These are phyloP conservation scores for Fusarium sp. DNA, from an alignment of 2,329 filamentous ascomycete genomes.

Conservation along the genomic window DNA sequence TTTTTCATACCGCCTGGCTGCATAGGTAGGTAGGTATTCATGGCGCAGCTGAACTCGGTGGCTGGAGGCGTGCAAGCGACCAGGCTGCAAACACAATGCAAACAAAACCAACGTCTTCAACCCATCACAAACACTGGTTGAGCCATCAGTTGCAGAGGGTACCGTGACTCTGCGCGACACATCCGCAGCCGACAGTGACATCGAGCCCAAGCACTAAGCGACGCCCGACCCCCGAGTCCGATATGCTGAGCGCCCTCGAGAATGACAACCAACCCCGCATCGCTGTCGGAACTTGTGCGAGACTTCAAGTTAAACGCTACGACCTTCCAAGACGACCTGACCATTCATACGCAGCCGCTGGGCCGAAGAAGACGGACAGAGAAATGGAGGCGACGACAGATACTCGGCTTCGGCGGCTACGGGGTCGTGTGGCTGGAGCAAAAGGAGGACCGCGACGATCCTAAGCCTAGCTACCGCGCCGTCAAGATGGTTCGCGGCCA, in stretches of 20 bases:
- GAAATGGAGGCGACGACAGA: neutral
- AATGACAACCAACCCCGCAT: neutral
- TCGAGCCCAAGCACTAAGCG: neutral
- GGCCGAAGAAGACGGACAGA: neutral
- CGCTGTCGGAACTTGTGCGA: neutral
- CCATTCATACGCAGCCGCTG: neutral
- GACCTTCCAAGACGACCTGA: neutral
- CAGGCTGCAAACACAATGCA: neutral
- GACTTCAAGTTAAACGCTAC: neutral
- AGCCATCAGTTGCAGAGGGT: neutral
- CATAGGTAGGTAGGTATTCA: too few species aligned
- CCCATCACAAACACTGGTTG: neutral
- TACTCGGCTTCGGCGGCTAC: neutral
- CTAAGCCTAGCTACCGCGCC: neutral
- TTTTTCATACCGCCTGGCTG: too few species aligned
- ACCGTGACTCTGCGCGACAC: neutral
- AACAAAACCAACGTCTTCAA: neutral
- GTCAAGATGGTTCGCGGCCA: neutral
- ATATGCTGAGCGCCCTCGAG: neutral
- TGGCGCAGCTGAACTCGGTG: neutral
- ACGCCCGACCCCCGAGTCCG: neutral
- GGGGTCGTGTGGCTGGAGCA: neutral
- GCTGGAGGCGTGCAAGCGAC: neutral
- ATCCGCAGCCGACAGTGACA: neutral
- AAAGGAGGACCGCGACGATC: neutral